Evolutionary conservation across 2,329 filamentous ascomycete species (phyloP).

Genomic region (Cordyceps militaris): DNA sequence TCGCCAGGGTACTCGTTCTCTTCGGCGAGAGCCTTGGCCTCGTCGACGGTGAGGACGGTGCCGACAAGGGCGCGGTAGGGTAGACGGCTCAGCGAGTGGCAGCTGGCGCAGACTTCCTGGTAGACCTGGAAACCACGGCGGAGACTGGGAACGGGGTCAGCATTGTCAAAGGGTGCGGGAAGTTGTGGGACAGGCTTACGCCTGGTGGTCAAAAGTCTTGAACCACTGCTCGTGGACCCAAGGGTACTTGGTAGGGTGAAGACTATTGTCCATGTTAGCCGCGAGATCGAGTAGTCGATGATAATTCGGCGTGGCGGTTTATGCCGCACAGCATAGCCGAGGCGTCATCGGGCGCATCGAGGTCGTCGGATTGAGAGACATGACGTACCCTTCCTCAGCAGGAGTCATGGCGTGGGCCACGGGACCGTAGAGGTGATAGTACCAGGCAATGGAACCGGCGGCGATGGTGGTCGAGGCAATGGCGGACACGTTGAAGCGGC

Average conservation of each 20-base stretch:
- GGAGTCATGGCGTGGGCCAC: slow-evolving; percentile 84
- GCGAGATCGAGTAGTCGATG: neutral
- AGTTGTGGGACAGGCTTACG: slow-evolving; percentile 52
- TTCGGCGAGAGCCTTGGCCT: slow-evolving; percentile 95
- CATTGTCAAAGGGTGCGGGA: neutral
- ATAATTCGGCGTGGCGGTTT: slow-evolving; percentile 3
- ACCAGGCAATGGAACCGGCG: slow-evolving; percentile 88
- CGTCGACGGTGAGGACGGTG: slow-evolving; percentile 87
- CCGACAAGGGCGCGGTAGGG: slow-evolving; percentile 92
- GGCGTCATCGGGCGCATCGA: neutral
- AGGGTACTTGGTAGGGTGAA: slow-evolving; percentile 86
- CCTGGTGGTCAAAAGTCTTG: slow-evolving; percentile 95
- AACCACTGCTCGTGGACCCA: slow-evolving; percentile 90
- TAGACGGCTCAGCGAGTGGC: slow-evolving; percentile 91
- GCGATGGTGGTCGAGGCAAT: slow-evolving; percentile 80
- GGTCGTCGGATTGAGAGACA: neutral
- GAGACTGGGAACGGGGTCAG: slow-evolving; percentile 51
- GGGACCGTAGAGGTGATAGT: slow-evolving; percentile 92
- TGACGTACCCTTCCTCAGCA: slow-evolving; percentile 93
- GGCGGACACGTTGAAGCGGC: slow-evolving; percentile 80
- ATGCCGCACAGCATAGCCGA: slow-evolving; percentile 13
- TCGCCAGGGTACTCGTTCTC: slow-evolving; percentile 98
- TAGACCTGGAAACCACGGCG: slow-evolving; percentile 99
- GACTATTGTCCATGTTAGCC: slow-evolving; percentile 46
- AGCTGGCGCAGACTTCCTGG: slow-evolving; percentile 94